These are phyloP conservation scores for Boletus rex-veris DNA, from an alignment of 768 basidiomycete genomes.

Conservation along the genomic window DNA sequence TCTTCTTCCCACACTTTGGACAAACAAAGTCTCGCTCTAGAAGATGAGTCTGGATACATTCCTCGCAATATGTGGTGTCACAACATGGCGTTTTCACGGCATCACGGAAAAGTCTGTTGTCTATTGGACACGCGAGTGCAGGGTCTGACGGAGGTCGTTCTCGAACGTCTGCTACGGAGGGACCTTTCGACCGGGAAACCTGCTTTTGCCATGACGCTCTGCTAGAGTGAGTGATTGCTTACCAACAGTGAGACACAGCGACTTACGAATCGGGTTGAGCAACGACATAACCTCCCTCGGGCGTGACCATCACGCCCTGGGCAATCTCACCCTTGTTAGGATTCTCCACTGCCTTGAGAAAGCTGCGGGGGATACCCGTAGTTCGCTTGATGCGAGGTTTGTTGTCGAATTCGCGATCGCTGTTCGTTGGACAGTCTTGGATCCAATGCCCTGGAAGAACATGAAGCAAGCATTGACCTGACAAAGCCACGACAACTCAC, in stretches of 20 bases:
- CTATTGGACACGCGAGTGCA: conserved; percentile 82
- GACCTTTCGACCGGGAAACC: conserved; percentile 69
- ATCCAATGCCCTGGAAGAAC: conserved; percentile 89
- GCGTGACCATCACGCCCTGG: conserved; percentile 96
- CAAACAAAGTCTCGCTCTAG: conserved; percentile 95
- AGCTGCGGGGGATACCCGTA: conserved; percentile 96
- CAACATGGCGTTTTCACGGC: conserved; percentile 97
- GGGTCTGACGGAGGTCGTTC: conserved; percentile 79
- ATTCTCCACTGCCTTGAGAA: conserved; percentile 93
- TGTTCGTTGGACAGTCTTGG: conserved; percentile 97
- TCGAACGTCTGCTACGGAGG: conserved; percentile 86
- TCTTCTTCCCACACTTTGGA: conserved; percentile 84
- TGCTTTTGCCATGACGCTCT: conserved; percentile 97
- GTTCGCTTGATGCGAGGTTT: conserved; percentile 95
- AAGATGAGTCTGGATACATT: conserved; percentile 92
- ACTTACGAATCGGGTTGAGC: conserved; percentile 95
- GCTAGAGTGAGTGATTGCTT: conserved; percentile 1
- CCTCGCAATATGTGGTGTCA: conserved; percentile 88
- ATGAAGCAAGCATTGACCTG: conserved; percentile 1
- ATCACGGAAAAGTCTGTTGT: conserved; percentile 90
- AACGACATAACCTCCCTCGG: conserved; percentile 96
- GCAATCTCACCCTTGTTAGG: conserved; percentile 67
- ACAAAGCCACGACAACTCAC: conserved; percentile 37
- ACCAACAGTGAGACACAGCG: not conserved
- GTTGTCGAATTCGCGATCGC: conserved; percentile 91